Percentiles rank a stretch among this genome's conserved stretches.
phyloP scores from a whole-genome alignment of 2,329 filamentous ascomycete species.

The Aspergillus tubingensis region DNA sequence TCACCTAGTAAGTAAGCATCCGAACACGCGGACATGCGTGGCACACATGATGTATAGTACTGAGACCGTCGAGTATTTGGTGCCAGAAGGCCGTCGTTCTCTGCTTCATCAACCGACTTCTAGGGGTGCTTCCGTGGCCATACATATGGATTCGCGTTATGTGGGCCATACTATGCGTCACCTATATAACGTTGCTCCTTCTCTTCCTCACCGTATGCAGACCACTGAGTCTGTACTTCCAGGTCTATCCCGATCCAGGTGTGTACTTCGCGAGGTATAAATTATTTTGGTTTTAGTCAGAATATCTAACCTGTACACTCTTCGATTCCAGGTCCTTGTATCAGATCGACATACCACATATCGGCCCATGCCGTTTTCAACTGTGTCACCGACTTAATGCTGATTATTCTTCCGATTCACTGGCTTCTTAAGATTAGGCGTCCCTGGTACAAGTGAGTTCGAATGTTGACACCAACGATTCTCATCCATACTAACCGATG shows the following conservation, averaged over 20 bases:
- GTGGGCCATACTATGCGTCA: conserved; percentile 9
- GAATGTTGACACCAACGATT: too few species aligned
- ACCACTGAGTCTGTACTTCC: conserved; percentile 12
- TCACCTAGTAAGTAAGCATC: conserved; percentile 8
- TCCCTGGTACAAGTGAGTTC: conserved; percentile 9
- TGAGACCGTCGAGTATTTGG: conserved; percentile 12
- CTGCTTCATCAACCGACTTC: conserved; percentile 14
- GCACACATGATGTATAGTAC: not conserved
- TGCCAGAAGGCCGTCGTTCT: conserved; percentile 15
- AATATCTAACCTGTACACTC: not conserved
- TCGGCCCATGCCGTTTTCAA: conserved; percentile 8
- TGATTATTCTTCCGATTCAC: conserved; percentile 15
- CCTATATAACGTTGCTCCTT: not conserved
- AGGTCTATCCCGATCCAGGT: conserved; percentile 15
- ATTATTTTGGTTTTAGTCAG: too few species aligned
- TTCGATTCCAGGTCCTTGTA: not conserved
- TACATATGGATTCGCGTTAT: conserved; percentile 15
- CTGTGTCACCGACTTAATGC: conserved; percentile 12
- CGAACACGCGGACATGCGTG: too few species aligned
- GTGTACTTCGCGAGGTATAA: not conserved
- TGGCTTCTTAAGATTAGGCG: conserved; percentile 12
- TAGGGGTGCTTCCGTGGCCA: conserved; percentile 12
- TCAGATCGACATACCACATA: conserved; percentile 6
- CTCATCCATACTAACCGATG: not conserved
- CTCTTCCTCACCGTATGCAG: conserved; percentile 11